Percentiles rank a stretch among this genome's conserved stretches.
phyloP scores from a whole-genome alignment of 2,329 filamentous ascomycete genomes.

The Mycosphaerelloides madeirae region DNA sequence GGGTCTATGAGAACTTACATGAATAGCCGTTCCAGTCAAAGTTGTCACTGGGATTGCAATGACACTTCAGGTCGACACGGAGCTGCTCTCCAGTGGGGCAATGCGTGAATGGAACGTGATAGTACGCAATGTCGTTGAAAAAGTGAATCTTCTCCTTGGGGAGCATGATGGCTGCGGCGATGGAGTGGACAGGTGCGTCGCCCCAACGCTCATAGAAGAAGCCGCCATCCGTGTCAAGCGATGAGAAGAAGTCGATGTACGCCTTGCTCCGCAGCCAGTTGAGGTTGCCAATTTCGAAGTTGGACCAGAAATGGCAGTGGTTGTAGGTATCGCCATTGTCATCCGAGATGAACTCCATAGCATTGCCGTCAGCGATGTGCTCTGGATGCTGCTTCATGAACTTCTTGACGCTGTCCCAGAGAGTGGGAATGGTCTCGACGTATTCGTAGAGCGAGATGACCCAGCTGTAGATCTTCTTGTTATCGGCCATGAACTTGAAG shows the following conservation, averaged over 20 bases:
- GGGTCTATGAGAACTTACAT: conserved; percentile 58
- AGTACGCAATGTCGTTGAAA: conserved; percentile 98
- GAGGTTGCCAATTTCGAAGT: conserved; percentile 94
- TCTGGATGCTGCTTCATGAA: conserved; percentile 89
- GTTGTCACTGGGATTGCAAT: conserved; percentile 93
- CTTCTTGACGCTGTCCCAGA: conserved; percentile 93
- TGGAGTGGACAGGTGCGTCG: conserved; percentile 96
- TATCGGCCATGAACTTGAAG: conserved; percentile 93
- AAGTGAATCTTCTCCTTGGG: conserved; percentile 95
- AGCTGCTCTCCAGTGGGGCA: conserved; percentile 88
- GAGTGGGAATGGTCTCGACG: conserved; percentile 87
- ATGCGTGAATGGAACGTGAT: conserved; percentile 95
- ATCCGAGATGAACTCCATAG: conserved; percentile 85
- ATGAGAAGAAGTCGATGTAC: conserved; percentile 87
- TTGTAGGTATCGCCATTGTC: conserved; percentile 91
- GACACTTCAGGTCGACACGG: conserved; percentile 79
- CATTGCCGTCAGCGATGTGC: conserved; percentile 78
- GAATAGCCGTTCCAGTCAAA: conserved; percentile 99
- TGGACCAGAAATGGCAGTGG: conserved; percentile 98
- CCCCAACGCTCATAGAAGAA: conserved; percentile 99
- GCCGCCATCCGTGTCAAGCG: conserved; percentile 82
- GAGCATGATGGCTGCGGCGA: conserved; percentile 79
- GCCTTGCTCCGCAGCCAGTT: conserved; percentile 86
- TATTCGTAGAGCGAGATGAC: conserved; percentile 95
- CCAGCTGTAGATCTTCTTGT: conserved; percentile 98